A percentile compares a stretch with the other conserved stretches of the same genome.
Conservation (phyloP, 495 filamentous ascomycete genomes). For the Penicillium chermesinum region DNA sequence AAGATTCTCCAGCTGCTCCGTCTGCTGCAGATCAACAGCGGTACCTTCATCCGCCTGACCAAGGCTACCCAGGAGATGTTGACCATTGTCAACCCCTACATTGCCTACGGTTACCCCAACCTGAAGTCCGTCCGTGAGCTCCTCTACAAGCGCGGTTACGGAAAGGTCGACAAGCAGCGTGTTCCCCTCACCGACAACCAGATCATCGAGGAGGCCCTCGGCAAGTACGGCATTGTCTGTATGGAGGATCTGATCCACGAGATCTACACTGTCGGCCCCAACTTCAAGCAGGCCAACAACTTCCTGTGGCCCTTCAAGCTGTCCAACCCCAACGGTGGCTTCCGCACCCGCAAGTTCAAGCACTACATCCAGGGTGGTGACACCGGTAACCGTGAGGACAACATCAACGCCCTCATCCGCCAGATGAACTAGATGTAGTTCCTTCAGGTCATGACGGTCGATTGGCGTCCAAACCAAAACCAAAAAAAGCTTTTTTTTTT, state of each 20-base stretch:
- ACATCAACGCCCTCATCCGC: slow-evolving; percentile 93
- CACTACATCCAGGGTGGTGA: slow-evolving; percentile 99
- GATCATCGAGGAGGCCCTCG: slow-evolving; percentile 91
- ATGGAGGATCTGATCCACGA: slow-evolving; percentile 99
- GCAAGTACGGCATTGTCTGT: slow-evolving; percentile 98
- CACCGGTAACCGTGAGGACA: slow-evolving; percentile 94
- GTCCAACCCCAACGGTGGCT: slow-evolving; percentile 92
- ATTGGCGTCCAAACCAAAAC: slow-evolving; percentile 4
- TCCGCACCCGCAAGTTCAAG: slow-evolving; percentile 94
- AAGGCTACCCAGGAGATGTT: slow-evolving; percentile 98
- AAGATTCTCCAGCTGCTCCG: slow-evolving; percentile 99
- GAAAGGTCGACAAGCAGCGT: slow-evolving; percentile 95
- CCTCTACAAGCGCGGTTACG: slow-evolving; percentile 99
- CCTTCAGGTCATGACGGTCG: slow-evolving; percentile 3
- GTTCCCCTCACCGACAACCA: slow-evolving; percentile 95
- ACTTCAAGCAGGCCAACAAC: slow-evolving; percentile 99
- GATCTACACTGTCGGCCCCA: slow-evolving; percentile 96
- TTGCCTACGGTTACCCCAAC: slow-evolving; percentile 99
- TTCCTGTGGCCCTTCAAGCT: slow-evolving; percentile 99
- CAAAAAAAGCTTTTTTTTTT: slow-evolving; percentile 18
- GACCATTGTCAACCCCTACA: slow-evolving; percentile 94
- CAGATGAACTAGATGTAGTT: slow-evolving; percentile 88
- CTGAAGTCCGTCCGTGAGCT: slow-evolving; percentile 98
- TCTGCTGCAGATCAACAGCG: slow-evolving; percentile 99
- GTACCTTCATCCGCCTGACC: slow-evolving; percentile 93